Evolutionary conservation across 2,329 filamentous ascomycete species (phyloP), one percentile per base, ranked within the genome.

Genomic region (Fusarium sublunatum): DNA sequence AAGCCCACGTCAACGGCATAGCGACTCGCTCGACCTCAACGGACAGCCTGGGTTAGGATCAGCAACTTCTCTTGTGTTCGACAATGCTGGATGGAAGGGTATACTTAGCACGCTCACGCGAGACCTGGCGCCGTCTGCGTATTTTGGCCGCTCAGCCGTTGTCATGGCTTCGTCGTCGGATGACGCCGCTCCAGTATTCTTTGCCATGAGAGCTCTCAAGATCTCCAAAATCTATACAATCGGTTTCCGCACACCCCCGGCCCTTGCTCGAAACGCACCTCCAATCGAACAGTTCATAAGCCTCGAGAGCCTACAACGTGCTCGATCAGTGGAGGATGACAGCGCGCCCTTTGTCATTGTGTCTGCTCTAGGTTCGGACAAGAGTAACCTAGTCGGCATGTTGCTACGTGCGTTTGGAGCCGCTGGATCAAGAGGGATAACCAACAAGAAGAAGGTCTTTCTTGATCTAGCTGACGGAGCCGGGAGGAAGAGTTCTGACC

Each of bases 61-160:
- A 10, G 83, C 81, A 49, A 82, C 83, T 0, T 78, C 79, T 6
- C 84, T 94, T 36, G 79, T 93, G 13, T 90, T 92, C 42, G 91
- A 95, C 69, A 96, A 96, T 67, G 90, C 91, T 10, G 88, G 88
- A 12, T 95, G 92, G 91, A 92, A 92, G 74, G 92, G 91, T 2
- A 94, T 96, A 54, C 83, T 92, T 43, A 90, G 91, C 48, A 93
- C 91, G 1, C 80, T 96, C 56, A 95, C 89, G 5, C 85, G 90
- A 22, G 91, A 96, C 69, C 88, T 93, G 66, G 90, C 93, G 0
- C 91, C 92, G 0, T 93, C 91, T 5, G 91, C 92, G 1, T 96
- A 94, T 74, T 86, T 85, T 64, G 88, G 87, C 38, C 87, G 91
- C 43, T 87, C 91, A 5, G 91, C 91, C 3, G 86, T 96, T 40